Evolutionary conservation across 345 rosid genomes (phyloP).

Genomic region (Kernera saxatilis): DNA sequence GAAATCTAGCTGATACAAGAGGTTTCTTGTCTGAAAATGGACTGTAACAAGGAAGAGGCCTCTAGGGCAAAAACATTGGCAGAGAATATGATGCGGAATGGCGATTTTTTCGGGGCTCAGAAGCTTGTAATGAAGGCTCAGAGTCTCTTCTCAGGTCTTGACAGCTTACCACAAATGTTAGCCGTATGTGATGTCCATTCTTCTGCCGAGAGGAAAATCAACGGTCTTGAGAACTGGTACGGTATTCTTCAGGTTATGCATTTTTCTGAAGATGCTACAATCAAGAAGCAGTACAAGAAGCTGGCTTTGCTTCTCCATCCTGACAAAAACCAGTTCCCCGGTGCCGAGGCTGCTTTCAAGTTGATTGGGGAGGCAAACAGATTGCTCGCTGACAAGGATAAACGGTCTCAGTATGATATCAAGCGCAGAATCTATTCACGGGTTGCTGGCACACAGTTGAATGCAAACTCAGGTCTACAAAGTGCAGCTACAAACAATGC

Average conservation of each 20-base stretch:
- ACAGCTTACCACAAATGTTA: constrained; percentile 57
- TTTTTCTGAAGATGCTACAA: constrained; percentile 44
- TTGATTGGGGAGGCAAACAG: constrained; percentile 73
- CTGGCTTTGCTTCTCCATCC: constrained; percentile 86
- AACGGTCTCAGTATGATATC: constrained; percentile 50
- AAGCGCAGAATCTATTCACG: constrained; percentile 34
- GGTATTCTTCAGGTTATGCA: constrained; percentile 63
- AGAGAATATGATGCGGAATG: constrained; percentile 49
- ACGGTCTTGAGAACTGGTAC: constrained; percentile 80
- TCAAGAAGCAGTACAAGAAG: constrained; percentile 85
- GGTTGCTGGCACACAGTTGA: constrained; percentile 28
- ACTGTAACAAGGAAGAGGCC: constrained; percentile 92
- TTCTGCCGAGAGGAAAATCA: constrained; percentile 45
- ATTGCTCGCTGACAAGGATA: constrained; percentile 47
- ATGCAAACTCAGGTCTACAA: constrained; percentile 29
- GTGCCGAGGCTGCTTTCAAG: constrained; percentile 94
- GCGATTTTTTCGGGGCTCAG: constrained; percentile 54
- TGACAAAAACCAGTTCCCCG: constrained; percentile 76
- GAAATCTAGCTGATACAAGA: background rate
- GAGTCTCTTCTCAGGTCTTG: constrained; percentile 56
- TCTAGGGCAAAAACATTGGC: constrained; percentile 58
- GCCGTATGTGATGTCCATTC: constrained; percentile 74
- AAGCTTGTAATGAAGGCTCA: constrained; percentile 59
- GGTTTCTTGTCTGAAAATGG: constrained; percentile 38
- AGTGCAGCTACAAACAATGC: constrained; percentile 14